These are phyloP conservation scores for Monosporascus sp. DNA, from an alignment of 2,329 filamentous ascomycete genomes.

Conservation along the genomic window DNA sequence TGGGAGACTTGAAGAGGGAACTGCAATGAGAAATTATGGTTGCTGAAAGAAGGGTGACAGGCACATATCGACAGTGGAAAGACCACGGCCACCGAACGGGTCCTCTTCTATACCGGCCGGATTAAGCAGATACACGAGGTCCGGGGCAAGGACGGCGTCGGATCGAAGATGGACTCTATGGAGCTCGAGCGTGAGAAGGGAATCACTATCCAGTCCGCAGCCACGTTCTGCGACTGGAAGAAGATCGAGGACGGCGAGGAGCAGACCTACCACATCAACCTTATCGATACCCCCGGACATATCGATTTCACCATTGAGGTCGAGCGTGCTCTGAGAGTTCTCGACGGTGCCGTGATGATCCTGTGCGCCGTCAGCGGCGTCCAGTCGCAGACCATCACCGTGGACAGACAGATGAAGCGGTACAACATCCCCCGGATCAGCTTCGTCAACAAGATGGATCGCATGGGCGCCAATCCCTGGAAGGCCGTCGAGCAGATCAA, in stretches of 20 bases:
- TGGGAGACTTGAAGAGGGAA: background rate
- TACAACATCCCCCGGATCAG: slow-evolving; percentile 95
- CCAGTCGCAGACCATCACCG: slow-evolving; percentile 95
- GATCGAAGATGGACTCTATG: slow-evolving; percentile 99
- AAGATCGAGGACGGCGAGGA: slow-evolving; percentile 81
- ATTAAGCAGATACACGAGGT: slow-evolving; percentile 98
- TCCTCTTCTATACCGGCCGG: slow-evolving; percentile 95
- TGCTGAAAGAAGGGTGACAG: slow-evolving; percentile 34
- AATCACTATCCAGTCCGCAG: slow-evolving; percentile 97
- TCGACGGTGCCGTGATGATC: slow-evolving; percentile 98
- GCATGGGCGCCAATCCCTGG: slow-evolving; percentile 97
- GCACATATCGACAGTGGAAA: slow-evolving; percentile 99
- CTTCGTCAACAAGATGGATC: slow-evolving; percentile 99
- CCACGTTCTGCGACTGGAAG: slow-evolving; percentile 95
- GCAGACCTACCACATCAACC: slow-evolving; percentile 91
- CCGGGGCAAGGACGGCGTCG: slow-evolving; percentile 86
- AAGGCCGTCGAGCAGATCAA: slow-evolving; percentile 98
- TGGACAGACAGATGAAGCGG: slow-evolving; percentile 96
- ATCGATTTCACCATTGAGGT: slow-evolving; percentile 99
- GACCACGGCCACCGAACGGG: slow-evolving; percentile 92
- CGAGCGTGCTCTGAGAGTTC: slow-evolving; percentile 85
- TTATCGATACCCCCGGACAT: slow-evolving; percentile 97
- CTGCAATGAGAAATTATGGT: background rate
- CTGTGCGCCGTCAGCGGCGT: slow-evolving; percentile 95
- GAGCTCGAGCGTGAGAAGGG: slow-evolving; percentile 97